A percentile compares a stretch with the other conserved stretches of the same genome.
Conservation (phyloP, 2,329 filamentous ascomycete genomes). For the Cladosporium sphaerospermum region DNA sequence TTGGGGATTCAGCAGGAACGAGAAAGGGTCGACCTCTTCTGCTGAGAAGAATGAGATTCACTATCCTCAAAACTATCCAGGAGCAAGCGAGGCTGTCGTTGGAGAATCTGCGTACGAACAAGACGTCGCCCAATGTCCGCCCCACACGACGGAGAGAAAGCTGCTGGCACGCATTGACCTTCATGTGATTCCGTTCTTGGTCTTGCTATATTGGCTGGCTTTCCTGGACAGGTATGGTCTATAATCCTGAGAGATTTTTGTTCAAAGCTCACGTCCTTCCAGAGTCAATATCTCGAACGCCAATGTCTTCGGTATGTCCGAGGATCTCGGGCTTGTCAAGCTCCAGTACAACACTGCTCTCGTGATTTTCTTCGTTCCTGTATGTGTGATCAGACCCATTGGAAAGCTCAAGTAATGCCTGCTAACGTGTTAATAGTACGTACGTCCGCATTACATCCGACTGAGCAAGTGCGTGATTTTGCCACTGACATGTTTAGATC, state of each 20-base stretch:
- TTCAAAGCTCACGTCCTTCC: constrained; percentile 7
- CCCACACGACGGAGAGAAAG: constrained; percentile 44
- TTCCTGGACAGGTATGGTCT: constrained; percentile 34
- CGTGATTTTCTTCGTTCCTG: constrained; percentile 48
- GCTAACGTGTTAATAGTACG: constrained; percentile 5
- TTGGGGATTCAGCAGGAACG: constrained; percentile 6
- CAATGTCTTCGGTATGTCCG: constrained; percentile 44
- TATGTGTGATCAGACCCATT: not conserved
- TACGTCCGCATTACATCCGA: not conserved
- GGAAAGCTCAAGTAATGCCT: not conserved
- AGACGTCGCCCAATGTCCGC: constrained; percentile 39
- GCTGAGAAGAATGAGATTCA: not conserved
- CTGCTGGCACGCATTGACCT: constrained; percentile 41
- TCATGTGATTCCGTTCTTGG: constrained; percentile 45
- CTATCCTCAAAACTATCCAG: constrained; percentile 15
- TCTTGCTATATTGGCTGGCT: constrained; percentile 46
- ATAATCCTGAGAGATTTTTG: not conserved
- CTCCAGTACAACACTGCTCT: constrained; percentile 46
- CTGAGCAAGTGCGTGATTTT: constrained; percentile 17
- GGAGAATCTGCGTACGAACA: constrained; percentile 17
- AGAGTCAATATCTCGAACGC: constrained; percentile 51
- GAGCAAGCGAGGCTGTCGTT: constrained; percentile 7
- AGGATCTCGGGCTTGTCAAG: constrained; percentile 39
- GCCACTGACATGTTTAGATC: constrained; percentile 31
- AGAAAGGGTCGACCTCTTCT: constrained; percentile 5